phyloP scores from a whole-genome alignment of 495 filamentous ascomycete species.

The Neurospora sp. region DNA sequence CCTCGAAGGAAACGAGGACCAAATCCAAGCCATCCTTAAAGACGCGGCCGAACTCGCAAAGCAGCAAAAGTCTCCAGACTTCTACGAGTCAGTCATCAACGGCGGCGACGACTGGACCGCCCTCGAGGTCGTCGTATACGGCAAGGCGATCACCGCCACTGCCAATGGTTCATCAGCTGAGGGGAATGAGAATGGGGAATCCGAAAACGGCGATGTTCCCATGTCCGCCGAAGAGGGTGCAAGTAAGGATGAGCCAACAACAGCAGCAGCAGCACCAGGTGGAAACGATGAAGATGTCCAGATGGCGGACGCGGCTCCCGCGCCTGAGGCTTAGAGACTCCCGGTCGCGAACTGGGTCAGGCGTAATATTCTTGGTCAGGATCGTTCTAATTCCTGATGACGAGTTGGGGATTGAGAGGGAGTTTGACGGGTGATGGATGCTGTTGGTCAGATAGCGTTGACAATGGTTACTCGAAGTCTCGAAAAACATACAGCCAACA shows the following conservation, averaged over 20 bases:
- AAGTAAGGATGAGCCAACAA: not conserved
- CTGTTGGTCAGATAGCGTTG: not conserved
- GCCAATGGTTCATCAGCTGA: not conserved
- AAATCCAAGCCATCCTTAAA: conserved; percentile 46
- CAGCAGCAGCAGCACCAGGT: not conserved
- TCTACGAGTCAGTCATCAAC: conserved; percentile 58
- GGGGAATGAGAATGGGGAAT: not conserved
- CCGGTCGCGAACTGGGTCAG: not conserved
- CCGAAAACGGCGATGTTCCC: not conserved
- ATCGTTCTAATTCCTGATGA: not conserved
- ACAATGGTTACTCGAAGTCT: not conserved
- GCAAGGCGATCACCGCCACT: not conserved
- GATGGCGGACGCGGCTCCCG: not conserved
- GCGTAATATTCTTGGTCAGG: not conserved
- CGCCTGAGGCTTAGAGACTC: not conserved
- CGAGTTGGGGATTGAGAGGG: not conserved
- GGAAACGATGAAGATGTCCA: not conserved
- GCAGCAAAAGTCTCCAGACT: conserved; percentile 47
- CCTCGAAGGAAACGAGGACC: conserved; percentile 44
- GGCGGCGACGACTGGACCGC: conserved; percentile 56
- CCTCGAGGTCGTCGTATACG: not conserved
- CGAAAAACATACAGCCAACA: not conserved
- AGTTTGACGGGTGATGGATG: not conserved
- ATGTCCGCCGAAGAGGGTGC: not conserved
- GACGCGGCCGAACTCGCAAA: conserved; percentile 57